Base-by-base conservation (phyloP, 2,329 filamentous ascomycete genomes). In the Xenosphaeropsis pyriputrescens region DNA sequence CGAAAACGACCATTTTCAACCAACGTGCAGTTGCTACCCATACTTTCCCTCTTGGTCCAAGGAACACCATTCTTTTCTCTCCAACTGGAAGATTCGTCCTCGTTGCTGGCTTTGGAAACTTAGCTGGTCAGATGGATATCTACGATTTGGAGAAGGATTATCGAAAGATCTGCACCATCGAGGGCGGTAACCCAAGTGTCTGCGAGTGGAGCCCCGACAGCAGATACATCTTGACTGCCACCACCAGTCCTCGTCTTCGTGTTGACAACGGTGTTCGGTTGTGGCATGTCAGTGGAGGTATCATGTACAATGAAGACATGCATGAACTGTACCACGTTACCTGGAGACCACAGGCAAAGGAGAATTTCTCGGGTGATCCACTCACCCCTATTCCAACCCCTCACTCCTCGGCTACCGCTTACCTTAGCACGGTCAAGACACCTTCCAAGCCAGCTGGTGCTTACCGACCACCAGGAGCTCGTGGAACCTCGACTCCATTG, bases 121-220 rank as follows among this genome's bases (percentile, higher is more conserved):
- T 98, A 62, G 86, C 89, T 47, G 91, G 91, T 36, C 86, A 95
- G 63, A 94, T 96, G 67, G 91, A 98, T 56, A 80, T 98, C 36
- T 96, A 95, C 61, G 91, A 98, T 60, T 67, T 96, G 47, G 80
- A 91, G 57, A 94, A 89, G 66, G 85, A 95, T 59, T 93, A 88
- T 62, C 70, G 72, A 54, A 96, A 96, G 68, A 69, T 98, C 41
- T 80, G 77, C 62, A 95, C 88, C 34, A 91, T 98, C 48, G 85
- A 96, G 63, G 89, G 85, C 39, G 85, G 86, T 54, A 98, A 94
- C 60, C 84, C 91, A 37, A 95, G 86, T 55, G 81, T 95, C 44
- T 98, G 91, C 65, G 79, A 91, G 56, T 98, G 91, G 91, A 93
- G 86, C 52, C 86, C 91, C 5, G 91, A 98, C 58, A 93, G 89